phyloP scores from a whole-genome alignment of 768 basidiomycete genomes.

The Xerocomellus amylosporus region DNA sequence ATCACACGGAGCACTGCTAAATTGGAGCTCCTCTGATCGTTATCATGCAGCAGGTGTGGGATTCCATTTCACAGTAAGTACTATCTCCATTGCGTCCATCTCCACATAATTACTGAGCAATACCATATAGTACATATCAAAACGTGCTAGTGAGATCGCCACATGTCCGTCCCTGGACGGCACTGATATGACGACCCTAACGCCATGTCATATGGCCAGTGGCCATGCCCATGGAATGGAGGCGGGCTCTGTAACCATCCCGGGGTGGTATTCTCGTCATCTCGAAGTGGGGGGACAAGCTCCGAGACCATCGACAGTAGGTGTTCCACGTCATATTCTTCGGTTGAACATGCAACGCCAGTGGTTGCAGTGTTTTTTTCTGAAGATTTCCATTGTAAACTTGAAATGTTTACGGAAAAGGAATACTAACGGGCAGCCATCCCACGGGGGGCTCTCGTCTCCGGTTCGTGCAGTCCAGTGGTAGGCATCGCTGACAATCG shows the following conservation, averaged over 20 bases:
- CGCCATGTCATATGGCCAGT: conserved; percentile 7
- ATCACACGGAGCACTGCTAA: background rate
- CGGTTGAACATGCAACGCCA: conserved; percentile 6
- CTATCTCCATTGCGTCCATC: background rate
- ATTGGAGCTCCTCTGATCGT: background rate
- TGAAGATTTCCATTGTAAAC: background rate
- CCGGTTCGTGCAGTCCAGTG: background rate
- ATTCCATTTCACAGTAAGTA: no score
- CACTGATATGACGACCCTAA: background rate
- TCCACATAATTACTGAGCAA: background rate
- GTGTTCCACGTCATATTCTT: conserved; percentile 3
- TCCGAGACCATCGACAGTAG: conserved; percentile 1
- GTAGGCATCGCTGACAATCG: conserved; percentile 14
- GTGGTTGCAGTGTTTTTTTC: conserved; percentile 10
- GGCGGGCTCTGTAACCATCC: conserved; percentile 8
- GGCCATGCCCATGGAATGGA: background rate
- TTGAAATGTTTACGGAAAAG: background rate
- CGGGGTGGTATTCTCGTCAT: background rate
- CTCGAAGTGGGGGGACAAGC: background rate
- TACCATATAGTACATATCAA: background rate
- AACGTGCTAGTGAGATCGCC: conserved; percentile 7
- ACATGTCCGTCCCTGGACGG: background rate
- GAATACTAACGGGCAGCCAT: conserved; percentile 11
- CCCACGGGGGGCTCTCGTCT: background rate
- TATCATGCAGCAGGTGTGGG: background rate